Evolutionary conservation across 202 grass and related monocot species (phyloP), one percentile per base, ranked within the genome.

Genomic region (Digitaria exilis): DNA sequence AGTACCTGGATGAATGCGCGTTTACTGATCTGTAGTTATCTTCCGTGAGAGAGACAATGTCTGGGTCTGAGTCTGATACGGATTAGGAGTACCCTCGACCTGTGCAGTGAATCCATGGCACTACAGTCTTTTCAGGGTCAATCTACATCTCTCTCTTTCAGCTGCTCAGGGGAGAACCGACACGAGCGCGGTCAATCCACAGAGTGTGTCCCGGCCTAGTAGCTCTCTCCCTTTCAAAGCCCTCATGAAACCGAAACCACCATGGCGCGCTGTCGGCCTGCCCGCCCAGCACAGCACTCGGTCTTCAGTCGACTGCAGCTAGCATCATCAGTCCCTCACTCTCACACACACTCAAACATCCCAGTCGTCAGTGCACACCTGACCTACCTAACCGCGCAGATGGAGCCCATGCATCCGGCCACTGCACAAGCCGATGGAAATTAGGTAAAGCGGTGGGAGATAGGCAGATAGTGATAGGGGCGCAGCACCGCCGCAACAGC

Each of bases 371-470:
- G 78, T 78, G 50, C 82, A 69, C 51, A 39, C 37, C 73, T 85
- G 84, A 83, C 84, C 79, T 69, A 79, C 54, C 84, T 70, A 81
- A 69, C 65, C 16, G 12, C 15, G 61, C 59, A 42, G 48, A 37
- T 5, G 58, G 43, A 65, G 61, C 76, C 9, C 73, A n/a, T n/a
- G n/a, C 59, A 69, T 70, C 50, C 72, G 68, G 73, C 55, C 42
- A 67, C 67, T 86, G 67, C 52, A 21, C 48, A 66, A 78, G 61
- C 78, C 43, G 81, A 86, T 82, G 68, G 28, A 83, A 75, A 78
- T 87, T 90, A 87, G 75, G 88, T 87, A 87, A 71, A 79, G 54
- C 29, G 49, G 16, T 67, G 79, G 19, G 79, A 11, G 78, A 39
- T 39, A 7, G n/a, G n/a, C n/a, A 39, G 37, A 58, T 12, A 41